These are phyloP conservation scores for Aspergillus fructus DNA, from an alignment of 2,329 filamentous ascomycete genomes.

Conservation along the genomic window DNA sequence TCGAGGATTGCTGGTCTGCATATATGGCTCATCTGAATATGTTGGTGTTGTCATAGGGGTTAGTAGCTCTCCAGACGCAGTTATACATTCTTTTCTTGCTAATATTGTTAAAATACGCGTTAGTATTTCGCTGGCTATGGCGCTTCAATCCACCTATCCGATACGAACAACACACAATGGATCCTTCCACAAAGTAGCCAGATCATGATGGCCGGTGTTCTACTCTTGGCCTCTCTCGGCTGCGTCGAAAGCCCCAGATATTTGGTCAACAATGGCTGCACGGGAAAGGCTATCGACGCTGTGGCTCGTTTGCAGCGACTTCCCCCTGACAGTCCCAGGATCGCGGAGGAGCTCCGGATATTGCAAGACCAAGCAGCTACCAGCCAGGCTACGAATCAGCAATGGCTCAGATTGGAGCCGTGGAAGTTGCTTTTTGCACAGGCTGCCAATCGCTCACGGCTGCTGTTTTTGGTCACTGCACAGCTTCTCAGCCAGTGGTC, in stretches of 20 bases:
- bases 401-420: neutral
- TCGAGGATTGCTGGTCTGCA: neutral
- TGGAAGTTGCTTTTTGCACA: neutral
- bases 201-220: slow-evolving; percentile 68
- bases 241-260: slow-evolving; percentile 66
- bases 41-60: neutral
- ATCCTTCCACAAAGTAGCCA: slow-evolving; percentile 69
- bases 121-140: slow-evolving; percentile 43
- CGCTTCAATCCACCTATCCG: slow-evolving; percentile 48
- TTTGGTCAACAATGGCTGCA: slow-evolving; percentile 61
- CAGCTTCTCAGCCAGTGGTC: slow-evolving; percentile 73
- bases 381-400: neutral
- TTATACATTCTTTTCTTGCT: no score
- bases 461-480: slow-evolving; percentile 64
- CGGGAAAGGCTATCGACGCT: neutral
- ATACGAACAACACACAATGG: slow-evolving; percentile 43
- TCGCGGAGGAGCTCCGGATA: neutral
- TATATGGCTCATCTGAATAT: slow-evolving; percentile 16
- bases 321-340: neutral
- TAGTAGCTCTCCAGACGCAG: no score
- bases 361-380: neutral
- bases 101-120: neutral
- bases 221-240: slow-evolving; percentile 65
- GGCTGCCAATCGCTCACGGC: slow-evolving; percentile 58
- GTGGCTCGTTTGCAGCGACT: neutral